Conservation (phyloP, 1,139 yeast species). For the Diutina sp. region DNA sequence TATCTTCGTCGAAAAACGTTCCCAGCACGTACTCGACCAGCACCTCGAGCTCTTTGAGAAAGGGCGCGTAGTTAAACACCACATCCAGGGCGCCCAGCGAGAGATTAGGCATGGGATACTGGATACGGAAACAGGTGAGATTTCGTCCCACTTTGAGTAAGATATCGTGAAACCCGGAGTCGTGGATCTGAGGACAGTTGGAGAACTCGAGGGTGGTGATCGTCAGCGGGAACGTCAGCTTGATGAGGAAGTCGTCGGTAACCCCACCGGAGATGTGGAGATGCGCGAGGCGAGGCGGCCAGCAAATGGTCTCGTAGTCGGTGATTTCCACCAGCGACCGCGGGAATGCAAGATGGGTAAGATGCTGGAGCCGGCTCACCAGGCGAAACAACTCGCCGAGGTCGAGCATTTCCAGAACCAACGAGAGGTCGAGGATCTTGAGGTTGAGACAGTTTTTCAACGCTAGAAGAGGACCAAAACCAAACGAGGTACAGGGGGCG, state of each 20-base stretch:
- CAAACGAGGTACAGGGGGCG: constrained; percentile 94
- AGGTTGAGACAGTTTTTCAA: constrained; percentile 57
- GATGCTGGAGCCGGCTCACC: constrained; percentile 43
- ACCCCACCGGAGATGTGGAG: constrained; percentile 83
- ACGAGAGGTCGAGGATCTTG: constrained; percentile 61
- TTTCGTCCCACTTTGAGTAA: constrained; percentile 53
- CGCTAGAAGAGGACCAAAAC: constrained; percentile 75
- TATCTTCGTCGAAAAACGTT: constrained; percentile 48
- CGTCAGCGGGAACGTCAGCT: constrained; percentile 56
- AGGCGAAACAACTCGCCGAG: constrained; percentile 67
- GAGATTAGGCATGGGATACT: constrained; percentile 83
- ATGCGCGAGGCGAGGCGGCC: constrained; percentile 72
- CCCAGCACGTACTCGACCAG: constrained; percentile 76
- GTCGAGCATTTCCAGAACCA: constrained; percentile 85
- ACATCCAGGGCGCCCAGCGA: constrained; percentile 59
- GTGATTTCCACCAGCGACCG: constrained; percentile 73
- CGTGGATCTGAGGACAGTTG: constrained; percentile 71
- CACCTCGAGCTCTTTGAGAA: constrained; percentile 45
- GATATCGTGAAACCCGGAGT: constrained; percentile 47
- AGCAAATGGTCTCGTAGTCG: constrained; percentile 31
- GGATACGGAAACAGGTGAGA: constrained; percentile 48
- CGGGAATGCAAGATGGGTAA: constrained; percentile 78
- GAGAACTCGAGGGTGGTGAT: constrained; percentile 67
- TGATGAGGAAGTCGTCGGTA: constrained; percentile 60
- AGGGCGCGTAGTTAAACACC: constrained; percentile 66